Evolutionary conservation across 2,329 filamentous ascomycete species (phyloP), one percentile per base, ranked within the genome.

Genomic region (Beauveria bassiana): DNA sequence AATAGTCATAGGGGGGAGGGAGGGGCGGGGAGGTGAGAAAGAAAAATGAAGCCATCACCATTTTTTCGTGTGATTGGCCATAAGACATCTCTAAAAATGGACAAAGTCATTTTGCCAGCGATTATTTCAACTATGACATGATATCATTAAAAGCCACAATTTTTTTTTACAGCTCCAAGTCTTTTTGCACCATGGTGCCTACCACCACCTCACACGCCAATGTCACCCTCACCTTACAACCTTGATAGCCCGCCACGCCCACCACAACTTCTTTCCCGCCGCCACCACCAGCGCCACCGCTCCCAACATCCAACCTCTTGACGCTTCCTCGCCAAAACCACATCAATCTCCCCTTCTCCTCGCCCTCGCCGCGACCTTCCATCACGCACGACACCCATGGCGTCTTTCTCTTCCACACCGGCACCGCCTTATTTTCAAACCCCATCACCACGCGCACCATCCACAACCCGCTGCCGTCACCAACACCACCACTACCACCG

Each of bases 201-300:
- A 86, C 90, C 67, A 98, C 88, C 49, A 91, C 87, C 74, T 97
- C 93, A 66, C 93, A 98, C 72, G 90, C 89, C 54, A 93, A 85
- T 63, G 86, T 90, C 26, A 80, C 80, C 40, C 95, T 82, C 3
- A 79, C 75, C 61, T 88, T 83, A 20, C 83, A 80, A 0, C 77
- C 70, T 5, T 75, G 75, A 1, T 72, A 80, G 22, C 91, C 70
- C 0, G 82, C 75, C 1, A 86, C 82, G 0, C 68, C 22, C 74
- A 82, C 64, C 88, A 87, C 81, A 26, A 79, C 68, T 7, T 77
- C 77, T 31, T 87, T 82, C 0, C 81, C 81, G 5, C 78, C 79
- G n/a, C 8, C 2, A 3, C 81, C 47, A 4, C 42, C 28, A 12
- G 3, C 45, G 3, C 18, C 38, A 5, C 26, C 42, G 5, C 7